A percentile compares a stretch with the other conserved stretches of the same genome.
phyloP scores from a whole-genome alignment of 2,329 filamentous ascomycete genomes.

The Colletotrichum siamense region DNA sequence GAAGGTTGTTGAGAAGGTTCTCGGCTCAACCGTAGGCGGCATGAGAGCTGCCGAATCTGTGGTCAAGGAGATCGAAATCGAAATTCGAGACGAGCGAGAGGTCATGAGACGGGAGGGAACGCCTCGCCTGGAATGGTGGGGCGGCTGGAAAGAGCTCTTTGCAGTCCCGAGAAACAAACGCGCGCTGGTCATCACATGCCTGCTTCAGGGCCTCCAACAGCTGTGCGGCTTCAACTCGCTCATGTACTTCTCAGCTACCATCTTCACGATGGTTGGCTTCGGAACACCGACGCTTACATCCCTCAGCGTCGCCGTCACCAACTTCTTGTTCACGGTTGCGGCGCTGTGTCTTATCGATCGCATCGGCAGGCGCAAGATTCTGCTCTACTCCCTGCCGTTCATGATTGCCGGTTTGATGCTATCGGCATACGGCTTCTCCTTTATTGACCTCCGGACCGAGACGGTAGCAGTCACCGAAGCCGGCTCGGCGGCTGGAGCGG shows the following conservation, averaged over 20 bases:
- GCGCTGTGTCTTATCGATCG: conserved; percentile 80
- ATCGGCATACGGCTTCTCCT: conserved; percentile 75
- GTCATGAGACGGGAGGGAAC: conserved; percentile 52
- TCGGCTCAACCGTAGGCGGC: conserved; percentile 54
- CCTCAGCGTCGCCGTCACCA: conserved; percentile 81
- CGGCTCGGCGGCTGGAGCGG: conserved; percentile 21
- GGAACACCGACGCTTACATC: conserved; percentile 80
- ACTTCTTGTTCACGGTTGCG: conserved; percentile 79
- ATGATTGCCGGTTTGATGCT: conserved; percentile 78
- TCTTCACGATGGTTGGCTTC: conserved; percentile 81
- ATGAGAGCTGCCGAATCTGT: conserved; percentile 60
- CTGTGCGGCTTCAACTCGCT: conserved; percentile 89
- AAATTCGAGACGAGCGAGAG: conserved; percentile 73
- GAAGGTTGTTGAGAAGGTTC: conserved; percentile 68
- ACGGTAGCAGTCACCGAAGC: conserved; percentile 26
- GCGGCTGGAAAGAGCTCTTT: conserved; percentile 59
- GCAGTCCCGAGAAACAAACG: conserved; percentile 69
- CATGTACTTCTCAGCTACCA: conserved; percentile 90
- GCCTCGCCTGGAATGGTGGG: conserved; percentile 42
- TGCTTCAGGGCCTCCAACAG: conserved; percentile 87
- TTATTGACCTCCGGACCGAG: conserved; percentile 53
- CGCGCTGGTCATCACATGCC: conserved; percentile 83
- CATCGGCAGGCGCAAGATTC: conserved; percentile 78
- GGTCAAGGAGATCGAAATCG: conserved; percentile 73
- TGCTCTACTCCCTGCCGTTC: conserved; percentile 83